These are phyloP conservation scores for Laguncularia racemosa DNA, from an alignment of 345 rosid species.

Conservation along the genomic window DNA sequence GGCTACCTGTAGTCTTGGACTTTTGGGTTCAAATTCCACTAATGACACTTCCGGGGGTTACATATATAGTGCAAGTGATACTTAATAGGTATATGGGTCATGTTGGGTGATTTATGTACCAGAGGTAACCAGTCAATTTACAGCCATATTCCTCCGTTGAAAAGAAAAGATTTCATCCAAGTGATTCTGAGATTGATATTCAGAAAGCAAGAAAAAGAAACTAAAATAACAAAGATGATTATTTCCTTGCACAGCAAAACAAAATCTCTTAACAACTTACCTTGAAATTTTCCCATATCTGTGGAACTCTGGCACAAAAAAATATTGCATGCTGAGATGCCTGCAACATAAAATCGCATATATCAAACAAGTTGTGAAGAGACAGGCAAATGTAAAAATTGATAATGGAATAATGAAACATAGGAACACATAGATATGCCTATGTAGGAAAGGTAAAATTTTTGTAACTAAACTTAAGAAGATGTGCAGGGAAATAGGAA, in stretches of 20 bases:
- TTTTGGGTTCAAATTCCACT: too few relatives aligned
- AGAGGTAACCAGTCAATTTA: too few relatives aligned
- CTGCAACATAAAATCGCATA: constrained; percentile 31
- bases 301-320: constrained; percentile 89
- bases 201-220: too few relatives aligned
- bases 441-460: too few relatives aligned
- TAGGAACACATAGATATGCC: neutral
- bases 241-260: neutral
- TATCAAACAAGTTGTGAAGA: constrained; percentile 2
- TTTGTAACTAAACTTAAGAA: neutral
- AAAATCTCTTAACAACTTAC: constrained; percentile 32
- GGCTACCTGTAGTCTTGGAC: too few relatives aligned
- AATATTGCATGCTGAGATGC: constrained; percentile 94
- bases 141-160: too few relatives aligned
- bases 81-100: too few relatives aligned
- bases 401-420: neutral
- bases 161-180: too few relatives aligned
- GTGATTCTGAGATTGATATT: too few relatives aligned
- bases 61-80: too few relatives aligned
- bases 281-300: constrained; percentile 78
- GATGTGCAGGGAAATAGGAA: neutral
- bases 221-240: neutral
- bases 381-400: neutral
- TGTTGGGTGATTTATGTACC: too few relatives aligned
- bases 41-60: too few relatives aligned